Conservation (phyloP, 441 rosid genomes). For the Macaranga tanarius region DNA sequence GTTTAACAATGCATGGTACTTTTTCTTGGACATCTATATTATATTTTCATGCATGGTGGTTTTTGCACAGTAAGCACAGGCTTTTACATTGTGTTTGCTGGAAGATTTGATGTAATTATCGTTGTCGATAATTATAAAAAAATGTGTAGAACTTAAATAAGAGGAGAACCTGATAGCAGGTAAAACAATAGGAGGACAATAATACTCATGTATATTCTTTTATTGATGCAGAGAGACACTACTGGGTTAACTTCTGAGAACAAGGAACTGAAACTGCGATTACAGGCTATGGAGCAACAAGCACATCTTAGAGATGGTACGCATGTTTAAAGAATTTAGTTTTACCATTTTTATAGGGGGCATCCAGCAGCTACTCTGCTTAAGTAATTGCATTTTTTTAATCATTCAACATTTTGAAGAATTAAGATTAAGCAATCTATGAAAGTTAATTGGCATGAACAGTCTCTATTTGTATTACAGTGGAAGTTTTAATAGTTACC, state of each 20-base stretch:
- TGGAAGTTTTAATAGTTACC: not conserved
- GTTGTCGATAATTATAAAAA: not conserved
- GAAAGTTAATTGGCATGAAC: not conserved
- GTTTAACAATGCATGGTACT: not conserved
- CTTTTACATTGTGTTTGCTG: constrained; percentile 1
- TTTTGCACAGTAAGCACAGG: not conserved
- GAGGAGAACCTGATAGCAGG: too few species aligned
- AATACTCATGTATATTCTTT: constrained; percentile 12
- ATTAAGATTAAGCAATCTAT: not conserved
- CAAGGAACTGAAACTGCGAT: constrained; percentile 85
- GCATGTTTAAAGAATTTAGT: constrained; percentile 5
- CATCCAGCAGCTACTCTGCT: not conserved
- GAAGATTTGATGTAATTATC: not conserved
- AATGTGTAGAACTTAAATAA: not conserved
- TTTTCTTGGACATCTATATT: not conserved
- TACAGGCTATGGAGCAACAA: constrained; percentile 95
- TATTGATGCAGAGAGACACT: constrained; percentile 68
- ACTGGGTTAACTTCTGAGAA: constrained; percentile 73
- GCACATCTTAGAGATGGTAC: constrained; percentile 78
- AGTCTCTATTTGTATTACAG: not conserved
- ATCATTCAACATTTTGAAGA: not conserved
- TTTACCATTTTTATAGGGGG: not conserved
- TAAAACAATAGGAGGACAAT: constrained; percentile 4
- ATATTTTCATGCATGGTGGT: not conserved
- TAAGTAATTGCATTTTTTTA: constrained; percentile 4